These are phyloP conservation scores for Anisodus tanguticus DNA, from an alignment of 257 asterid genomes.

Conservation along the genomic window DNA sequence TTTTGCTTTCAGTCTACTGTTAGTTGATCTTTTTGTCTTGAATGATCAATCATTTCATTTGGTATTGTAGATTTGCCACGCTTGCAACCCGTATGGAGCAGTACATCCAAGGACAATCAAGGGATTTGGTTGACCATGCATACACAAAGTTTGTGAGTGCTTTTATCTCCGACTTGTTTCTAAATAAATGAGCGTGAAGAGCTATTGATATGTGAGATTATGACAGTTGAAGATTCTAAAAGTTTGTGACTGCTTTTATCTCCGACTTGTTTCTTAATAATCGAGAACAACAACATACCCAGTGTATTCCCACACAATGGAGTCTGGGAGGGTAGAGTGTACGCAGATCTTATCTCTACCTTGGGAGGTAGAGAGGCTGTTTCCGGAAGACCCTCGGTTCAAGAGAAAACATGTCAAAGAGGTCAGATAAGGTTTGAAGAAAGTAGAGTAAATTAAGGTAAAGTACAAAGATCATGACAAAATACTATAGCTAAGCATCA, in stretches of 20 bases:
- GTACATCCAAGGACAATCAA: slow-evolving; percentile 76
- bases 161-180: slow-evolving; percentile 10
- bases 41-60: neutral
- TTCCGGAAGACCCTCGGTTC: no score
- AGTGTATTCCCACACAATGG: no score
- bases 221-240: neutral
- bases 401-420: no score
- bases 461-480: no score
- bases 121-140: slow-evolving; percentile 90
- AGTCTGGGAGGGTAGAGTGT: no score
- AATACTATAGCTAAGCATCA: no score
- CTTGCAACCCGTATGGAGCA: slow-evolving; percentile 95
- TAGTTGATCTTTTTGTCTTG: neutral
- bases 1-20: neutral
- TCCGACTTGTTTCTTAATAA: no score
- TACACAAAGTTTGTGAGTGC: slow-evolving; percentile 79
- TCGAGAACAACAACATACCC: no score
- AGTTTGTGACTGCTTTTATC: neutral
- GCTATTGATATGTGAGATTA: neutral
- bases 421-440: no score
- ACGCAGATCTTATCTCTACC: no score
- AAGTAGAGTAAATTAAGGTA: no score
- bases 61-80: slow-evolving; percentile 56
- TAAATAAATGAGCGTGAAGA: slow-evolving; percentile 9
- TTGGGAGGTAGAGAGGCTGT: no score